These are phyloP conservation scores for Rhodosporidiobolus sp. DNA, from an alignment of 768 basidiomycete genomes.

Conservation along the genomic window DNA sequence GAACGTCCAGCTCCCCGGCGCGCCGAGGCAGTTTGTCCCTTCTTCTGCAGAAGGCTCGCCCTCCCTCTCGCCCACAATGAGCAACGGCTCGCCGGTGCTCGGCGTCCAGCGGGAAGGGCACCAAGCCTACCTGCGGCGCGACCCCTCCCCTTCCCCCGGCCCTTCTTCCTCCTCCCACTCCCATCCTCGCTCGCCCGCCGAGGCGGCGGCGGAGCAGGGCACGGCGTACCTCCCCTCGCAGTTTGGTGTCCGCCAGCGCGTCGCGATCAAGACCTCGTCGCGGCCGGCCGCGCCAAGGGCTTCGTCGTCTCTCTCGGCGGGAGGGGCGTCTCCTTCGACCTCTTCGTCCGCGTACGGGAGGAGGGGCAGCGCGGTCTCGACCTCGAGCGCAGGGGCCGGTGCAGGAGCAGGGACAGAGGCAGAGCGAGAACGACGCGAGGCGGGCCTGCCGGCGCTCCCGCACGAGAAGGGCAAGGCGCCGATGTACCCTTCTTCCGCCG, in stretches of 20 bases:
- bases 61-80: neutral
- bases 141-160: neutral
- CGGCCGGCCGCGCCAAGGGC: neutral
- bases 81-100: neutral
- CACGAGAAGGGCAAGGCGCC: neutral
- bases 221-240: slow-evolving; percentile 11
- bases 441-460: neutral
- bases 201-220: neutral
- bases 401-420: neutral
- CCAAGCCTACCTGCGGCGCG: slow-evolving; percentile 21
- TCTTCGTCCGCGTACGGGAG: too few relatives aligned
- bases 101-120: slow-evolving; percentile 9
- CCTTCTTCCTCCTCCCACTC: too few relatives aligned
- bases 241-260: slow-evolving; percentile 26
- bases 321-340: too few relatives aligned
- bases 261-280: slow-evolving; percentile 22
- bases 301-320: neutral
- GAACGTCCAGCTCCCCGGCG: slow-evolving; percentile 7
- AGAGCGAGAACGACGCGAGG: too few relatives aligned
- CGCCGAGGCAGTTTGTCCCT: slow-evolving; percentile 22
- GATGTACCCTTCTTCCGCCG: neutral
- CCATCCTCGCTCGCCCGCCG: neutral
- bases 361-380: neutral
- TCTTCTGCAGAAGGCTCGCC: neutral
- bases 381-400: neutral